These are phyloP conservation scores for Penicillium sp. DNA, from an alignment of 2,329 filamentous ascomycete genomes.

Conservation along the genomic window DNA sequence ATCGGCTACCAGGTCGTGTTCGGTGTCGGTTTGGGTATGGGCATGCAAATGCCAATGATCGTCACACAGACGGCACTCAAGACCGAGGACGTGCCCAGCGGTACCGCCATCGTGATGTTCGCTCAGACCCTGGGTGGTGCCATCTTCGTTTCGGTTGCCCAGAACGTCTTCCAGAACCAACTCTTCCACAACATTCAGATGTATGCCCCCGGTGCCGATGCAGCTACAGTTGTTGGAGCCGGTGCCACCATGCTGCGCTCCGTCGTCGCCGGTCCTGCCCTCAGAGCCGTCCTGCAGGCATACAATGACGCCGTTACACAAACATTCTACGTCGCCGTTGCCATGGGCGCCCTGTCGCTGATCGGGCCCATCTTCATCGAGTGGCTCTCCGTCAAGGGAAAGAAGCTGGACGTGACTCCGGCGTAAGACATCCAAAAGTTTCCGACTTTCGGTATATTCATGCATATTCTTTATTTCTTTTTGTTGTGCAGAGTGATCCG, in stretches of 20 bases:
- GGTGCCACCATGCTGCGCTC: conserved; percentile 41
- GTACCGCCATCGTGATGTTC: conserved; percentile 38
- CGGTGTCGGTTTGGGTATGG: conserved; percentile 37
- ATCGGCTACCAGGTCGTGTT: conserved; percentile 41
- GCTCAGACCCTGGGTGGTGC: conserved; percentile 39
- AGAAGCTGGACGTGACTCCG: conserved; percentile 26
- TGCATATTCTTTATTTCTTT: conserved; percentile 15
- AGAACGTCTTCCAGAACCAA: conserved; percentile 41
- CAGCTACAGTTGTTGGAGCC: conserved; percentile 27
- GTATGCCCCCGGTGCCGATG: conserved; percentile 27
- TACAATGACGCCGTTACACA: conserved; percentile 40
- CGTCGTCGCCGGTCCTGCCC: conserved; percentile 24
- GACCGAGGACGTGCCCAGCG: conserved; percentile 34
- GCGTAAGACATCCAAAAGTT: conserved; percentile 1
- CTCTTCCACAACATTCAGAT: conserved; percentile 27
- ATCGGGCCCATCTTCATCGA: conserved; percentile 37
- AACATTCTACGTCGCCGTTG: conserved; percentile 41
- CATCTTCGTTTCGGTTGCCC: conserved; percentile 37
- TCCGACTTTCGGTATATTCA: conserved; percentile 1
- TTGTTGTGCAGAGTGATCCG: background rate
- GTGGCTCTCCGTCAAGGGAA: conserved; percentile 43
- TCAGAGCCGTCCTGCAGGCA: conserved; percentile 32
- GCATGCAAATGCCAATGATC: conserved; percentile 37
- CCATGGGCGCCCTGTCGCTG: conserved; percentile 36
- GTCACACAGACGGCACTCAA: conserved; percentile 36